Evolutionary conservation across 2,329 filamentous ascomycete species (phyloP).

Genomic region (Ceratocystis papillata): DNA sequence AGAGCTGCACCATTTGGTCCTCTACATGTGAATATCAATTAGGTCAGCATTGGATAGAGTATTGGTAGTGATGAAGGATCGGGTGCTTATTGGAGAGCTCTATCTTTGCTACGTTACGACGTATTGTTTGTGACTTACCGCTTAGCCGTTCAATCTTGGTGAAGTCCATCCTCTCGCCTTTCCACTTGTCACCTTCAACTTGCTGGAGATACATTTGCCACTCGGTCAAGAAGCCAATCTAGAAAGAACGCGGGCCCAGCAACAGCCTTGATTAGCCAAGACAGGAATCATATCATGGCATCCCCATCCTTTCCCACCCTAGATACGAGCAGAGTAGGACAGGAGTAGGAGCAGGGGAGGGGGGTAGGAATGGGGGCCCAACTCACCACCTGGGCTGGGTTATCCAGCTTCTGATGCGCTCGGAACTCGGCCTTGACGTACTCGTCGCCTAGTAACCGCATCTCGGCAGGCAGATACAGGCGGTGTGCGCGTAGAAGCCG

Average conservation of each 20-base stretch:
- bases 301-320: too few species aligned
- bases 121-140: conserved; percentile 45
- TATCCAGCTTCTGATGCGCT: conserved; percentile 72
- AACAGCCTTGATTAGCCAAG: too few species aligned
- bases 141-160: conserved; percentile 31
- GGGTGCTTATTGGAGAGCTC: too few species aligned
- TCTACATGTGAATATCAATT: conserved; percentile 42
- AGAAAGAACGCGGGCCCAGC: conserved; percentile 9
- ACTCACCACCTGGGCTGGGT: conserved; percentile 78
- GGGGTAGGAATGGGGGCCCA: not conserved
- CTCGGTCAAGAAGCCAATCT: conserved; percentile 93
- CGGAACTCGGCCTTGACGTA: conserved; percentile 91
- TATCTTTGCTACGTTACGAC: too few species aligned
- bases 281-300: too few species aligned
- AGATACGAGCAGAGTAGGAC: too few species aligned
- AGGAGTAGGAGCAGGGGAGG: too few species aligned
- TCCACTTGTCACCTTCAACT: conserved; percentile 78
- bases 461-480: conserved; percentile 60
- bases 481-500: conserved; percentile 78
- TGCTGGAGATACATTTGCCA: conserved; percentile 95
- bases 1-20: conserved; percentile 85
- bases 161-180: conserved; percentile 39
- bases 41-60: not conserved
- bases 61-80: not conserved
- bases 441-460: conserved; percentile 75